phyloP scores from a whole-genome alignment of 768 basidiomycete genomes.

The Coprinopsis cinerea region DNA sequence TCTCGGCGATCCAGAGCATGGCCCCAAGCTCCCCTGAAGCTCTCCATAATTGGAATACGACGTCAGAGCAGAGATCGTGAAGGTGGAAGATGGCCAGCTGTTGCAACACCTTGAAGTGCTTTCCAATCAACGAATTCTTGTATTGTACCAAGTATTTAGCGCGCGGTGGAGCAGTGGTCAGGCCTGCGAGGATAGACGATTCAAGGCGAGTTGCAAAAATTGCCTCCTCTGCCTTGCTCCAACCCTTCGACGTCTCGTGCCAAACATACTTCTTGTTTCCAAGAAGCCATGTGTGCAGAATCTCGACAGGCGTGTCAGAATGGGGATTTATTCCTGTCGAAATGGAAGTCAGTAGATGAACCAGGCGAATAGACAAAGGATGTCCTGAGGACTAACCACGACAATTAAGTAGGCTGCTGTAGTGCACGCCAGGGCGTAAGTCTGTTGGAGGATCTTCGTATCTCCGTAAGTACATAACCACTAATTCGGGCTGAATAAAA shows the following conservation, averaged over 20 bases:
- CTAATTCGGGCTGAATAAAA: conserved; percentile 11
- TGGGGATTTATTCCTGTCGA: conserved; percentile 16
- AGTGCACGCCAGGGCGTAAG: conserved; percentile 16
- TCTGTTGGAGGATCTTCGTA: not conserved
- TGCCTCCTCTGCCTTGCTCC: conserved; percentile 22
- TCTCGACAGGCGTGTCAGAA: conserved; percentile 36
- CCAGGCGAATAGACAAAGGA: conserved; percentile 17
- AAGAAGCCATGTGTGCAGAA: conserved; percentile 39
- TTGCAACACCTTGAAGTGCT: conserved; percentile 28
- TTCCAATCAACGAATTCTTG: conserved; percentile 27
- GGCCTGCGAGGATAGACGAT: conserved; percentile 19
- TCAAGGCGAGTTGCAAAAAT: conserved; percentile 22
- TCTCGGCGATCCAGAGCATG: conserved; percentile 25
- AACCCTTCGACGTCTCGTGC: conserved; percentile 26
- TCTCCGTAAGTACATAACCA: not conserved
- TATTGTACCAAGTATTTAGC: conserved; percentile 28
- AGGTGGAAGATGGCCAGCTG: conserved; percentile 26
- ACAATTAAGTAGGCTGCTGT: not conserved
- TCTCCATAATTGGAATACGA: conserved; percentile 23
- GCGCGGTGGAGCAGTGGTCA: conserved; percentile 20
- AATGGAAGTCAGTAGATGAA: not conserved
- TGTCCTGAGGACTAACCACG: not conserved
- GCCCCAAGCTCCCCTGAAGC: conserved; percentile 25
- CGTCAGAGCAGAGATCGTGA: conserved; percentile 16
- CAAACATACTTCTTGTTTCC: conserved; percentile 39